Conservation (phyloP, 805 yeast genomes). For the Myxozyma sirexii region DNA sequence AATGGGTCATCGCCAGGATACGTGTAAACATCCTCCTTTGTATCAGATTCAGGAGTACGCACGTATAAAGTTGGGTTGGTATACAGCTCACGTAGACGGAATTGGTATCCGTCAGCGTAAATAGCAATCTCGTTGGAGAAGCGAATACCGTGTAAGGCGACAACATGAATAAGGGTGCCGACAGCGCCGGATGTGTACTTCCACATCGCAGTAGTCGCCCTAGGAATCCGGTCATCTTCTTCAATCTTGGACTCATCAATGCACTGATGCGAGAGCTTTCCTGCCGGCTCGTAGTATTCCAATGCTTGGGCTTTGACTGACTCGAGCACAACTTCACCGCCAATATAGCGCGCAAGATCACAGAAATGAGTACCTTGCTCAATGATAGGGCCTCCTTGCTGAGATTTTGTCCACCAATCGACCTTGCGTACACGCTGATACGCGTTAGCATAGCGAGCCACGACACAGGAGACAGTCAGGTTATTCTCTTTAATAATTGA, state of each 20-base stretch:
- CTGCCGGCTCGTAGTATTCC: slow-evolving; percentile 31
- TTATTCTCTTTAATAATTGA: slow-evolving; percentile 30
- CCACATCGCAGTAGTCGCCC: slow-evolving; percentile 33
- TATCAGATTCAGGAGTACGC: slow-evolving; percentile 27
- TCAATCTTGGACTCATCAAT: slow-evolving; percentile 31
- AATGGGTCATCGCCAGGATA: slow-evolving; percentile 32
- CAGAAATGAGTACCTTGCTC: slow-evolving; percentile 37
- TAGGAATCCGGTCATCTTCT: slow-evolving; percentile 30
- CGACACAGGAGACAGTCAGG: slow-evolving; percentile 23
- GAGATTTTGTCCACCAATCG: slow-evolving; percentile 34
- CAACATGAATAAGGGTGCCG: slow-evolving; percentile 32
- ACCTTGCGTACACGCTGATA: slow-evolving; percentile 23
- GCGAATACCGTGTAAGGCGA: slow-evolving; percentile 32
- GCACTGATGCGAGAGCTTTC: slow-evolving; percentile 25
- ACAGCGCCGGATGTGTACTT: slow-evolving; percentile 32
- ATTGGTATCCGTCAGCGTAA: slow-evolving; percentile 35
- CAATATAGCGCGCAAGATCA: slow-evolving; percentile 31
- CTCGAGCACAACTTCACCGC: slow-evolving; percentile 31
- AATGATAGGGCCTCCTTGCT: slow-evolving; percentile 35
- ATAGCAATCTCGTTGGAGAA: slow-evolving; percentile 32
- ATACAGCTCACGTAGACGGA: slow-evolving; percentile 32
- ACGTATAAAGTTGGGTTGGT: slow-evolving; percentile 30
- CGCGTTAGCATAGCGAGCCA: slow-evolving; percentile 32
- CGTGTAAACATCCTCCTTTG: slow-evolving; percentile 20
- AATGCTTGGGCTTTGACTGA: slow-evolving; percentile 26